Base-by-base conservation (phyloP, 352 stramenopile species). In the Peronospora farinosa region DNA sequence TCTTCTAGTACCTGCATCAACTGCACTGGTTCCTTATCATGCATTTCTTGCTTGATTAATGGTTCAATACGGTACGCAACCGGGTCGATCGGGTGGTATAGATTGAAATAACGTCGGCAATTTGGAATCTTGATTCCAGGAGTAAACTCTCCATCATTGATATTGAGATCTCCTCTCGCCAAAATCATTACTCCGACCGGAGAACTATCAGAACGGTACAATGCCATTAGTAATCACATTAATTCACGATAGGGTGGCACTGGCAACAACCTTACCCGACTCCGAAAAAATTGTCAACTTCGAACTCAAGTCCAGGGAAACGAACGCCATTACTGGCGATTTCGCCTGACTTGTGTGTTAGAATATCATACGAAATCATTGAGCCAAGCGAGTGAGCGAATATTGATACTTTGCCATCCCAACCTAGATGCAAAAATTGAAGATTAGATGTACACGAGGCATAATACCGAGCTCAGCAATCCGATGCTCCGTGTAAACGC, bases 71-170 rank as follows among this genome's bases (percentile, higher is more conserved):
- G 80, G 47, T 96, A 97, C 12, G 87, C 87, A 47, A 97, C 89
- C 3, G 88, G 87, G 49, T 97, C 88, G 36, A 95, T 95, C 11
- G 85, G 84, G 59, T 97, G 88, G 50, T 95, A 95, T 28, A 97
- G 78, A 63, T 96, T 96, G 44, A 88, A 95, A 55, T 96, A 92
- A 13, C 85, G 79, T 25, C 71, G 67, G 37, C 81, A 92, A 15
- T 72, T 74, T 2, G 83, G 83, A 49, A 87, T 86, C 40, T 86
- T 82, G 48, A 94, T 91, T 16, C 80, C 81, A 43, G 77, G 66
- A 3, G 62, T 87, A 40, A 93, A 93, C 19, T 78, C 63, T 10
- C 83, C 81, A 17, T 92, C 74, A 1, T 78, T 46, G 10, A 94
- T 73, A 39, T 88, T 69, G 17, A 95, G 63, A 23, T 94, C 78